Evolutionary conservation across 768 basidiomycete genomes (phyloP).

Genomic region (Basidioascus undulatus): DNA sequence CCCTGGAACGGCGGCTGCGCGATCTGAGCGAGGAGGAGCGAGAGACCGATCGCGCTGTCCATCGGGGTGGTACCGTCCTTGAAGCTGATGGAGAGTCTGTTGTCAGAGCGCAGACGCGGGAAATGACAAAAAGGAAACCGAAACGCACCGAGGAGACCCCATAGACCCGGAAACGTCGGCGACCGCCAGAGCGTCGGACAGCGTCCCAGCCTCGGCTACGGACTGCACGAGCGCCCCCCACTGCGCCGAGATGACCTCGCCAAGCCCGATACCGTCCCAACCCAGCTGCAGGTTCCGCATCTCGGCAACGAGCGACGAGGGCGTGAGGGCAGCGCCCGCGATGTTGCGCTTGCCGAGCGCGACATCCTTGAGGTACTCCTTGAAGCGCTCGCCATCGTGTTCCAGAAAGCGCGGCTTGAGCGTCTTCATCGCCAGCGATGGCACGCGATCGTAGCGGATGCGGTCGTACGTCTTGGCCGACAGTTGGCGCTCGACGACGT

Average conservation of each 20-base stretch:
- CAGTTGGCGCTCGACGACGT: slow-evolving; percentile 39
- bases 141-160: slow-evolving; percentile 25
- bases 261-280: slow-evolving; percentile 14
- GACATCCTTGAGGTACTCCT: slow-evolving; percentile 29
- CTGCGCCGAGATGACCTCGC: slow-evolving; percentile 34
- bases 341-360: slow-evolving; percentile 32
- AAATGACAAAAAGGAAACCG: too few relatives aligned
- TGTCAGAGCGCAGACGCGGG: too few relatives aligned
- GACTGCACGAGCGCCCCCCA: slow-evolving; percentile 36
- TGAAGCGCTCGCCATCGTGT: slow-evolving; percentile 36
- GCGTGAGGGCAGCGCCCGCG: slow-evolving; percentile 34
- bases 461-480: slow-evolving; percentile 23
- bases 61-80: slow-evolving; percentile 24
- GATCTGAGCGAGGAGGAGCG: slow-evolving; percentile 37
- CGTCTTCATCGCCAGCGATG: slow-evolving; percentile 36
- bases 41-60: slow-evolving; percentile 36
- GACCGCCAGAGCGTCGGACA: slow-evolving; percentile 39
- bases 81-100: too few relatives aligned
- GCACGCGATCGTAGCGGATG: slow-evolving; percentile 33
- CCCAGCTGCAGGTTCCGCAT: too few relatives aligned
- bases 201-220: slow-evolving; percentile 28
- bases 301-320: slow-evolving; percentile 10
- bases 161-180: slow-evolving; percentile 58
- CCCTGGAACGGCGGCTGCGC: slow-evolving; percentile 39
- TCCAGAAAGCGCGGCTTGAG: slow-evolving; percentile 31